These are phyloP conservation scores for Escallonia rubra DNA, from an alignment of 129 eudicot species.

Conservation along the genomic window DNA sequence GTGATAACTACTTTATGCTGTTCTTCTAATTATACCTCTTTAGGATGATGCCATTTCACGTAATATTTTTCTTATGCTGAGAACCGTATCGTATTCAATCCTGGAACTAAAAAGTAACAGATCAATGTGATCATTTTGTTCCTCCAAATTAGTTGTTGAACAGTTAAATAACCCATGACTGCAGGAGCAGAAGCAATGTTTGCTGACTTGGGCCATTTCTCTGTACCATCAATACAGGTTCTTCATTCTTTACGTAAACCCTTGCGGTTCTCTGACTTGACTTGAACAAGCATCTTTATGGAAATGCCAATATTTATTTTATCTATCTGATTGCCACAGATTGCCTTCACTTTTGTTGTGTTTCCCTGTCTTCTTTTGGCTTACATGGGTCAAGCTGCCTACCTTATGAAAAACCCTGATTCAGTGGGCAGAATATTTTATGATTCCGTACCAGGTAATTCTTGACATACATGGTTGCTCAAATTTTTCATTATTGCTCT, in stretches of 20 bases:
- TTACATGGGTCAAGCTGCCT: constrained; percentile 98
- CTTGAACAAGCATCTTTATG: neutral
- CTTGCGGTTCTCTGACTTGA: neutral
- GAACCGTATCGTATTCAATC: neutral
- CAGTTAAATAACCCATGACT: constrained; percentile 10
- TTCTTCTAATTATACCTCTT: too few species aligned
- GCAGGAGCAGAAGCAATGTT: constrained; percentile 99
- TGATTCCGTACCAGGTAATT: constrained; percentile 82
- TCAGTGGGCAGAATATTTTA: constrained; percentile 63
- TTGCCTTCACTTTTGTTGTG: constrained; percentile 83
- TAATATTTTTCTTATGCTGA: neutral
- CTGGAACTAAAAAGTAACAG: neutral
- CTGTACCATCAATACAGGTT: constrained; percentile 94
- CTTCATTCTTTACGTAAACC: neutral
- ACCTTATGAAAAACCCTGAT: constrained; percentile 62
- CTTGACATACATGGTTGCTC: neutral
- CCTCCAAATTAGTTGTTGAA: neutral
- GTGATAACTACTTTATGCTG: too few species aligned
- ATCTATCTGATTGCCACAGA: constrained; percentile 30
- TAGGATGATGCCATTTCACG: neutral
- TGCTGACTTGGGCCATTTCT: constrained; percentile 96
- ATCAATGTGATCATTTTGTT: neutral
- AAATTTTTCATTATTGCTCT: neutral
- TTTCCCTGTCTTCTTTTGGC: constrained; percentile 98
- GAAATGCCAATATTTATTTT: neutral